Evolutionary conservation across 2,329 filamentous ascomycete species (phyloP).

Genomic region (Diaporthe amygdali): DNA sequence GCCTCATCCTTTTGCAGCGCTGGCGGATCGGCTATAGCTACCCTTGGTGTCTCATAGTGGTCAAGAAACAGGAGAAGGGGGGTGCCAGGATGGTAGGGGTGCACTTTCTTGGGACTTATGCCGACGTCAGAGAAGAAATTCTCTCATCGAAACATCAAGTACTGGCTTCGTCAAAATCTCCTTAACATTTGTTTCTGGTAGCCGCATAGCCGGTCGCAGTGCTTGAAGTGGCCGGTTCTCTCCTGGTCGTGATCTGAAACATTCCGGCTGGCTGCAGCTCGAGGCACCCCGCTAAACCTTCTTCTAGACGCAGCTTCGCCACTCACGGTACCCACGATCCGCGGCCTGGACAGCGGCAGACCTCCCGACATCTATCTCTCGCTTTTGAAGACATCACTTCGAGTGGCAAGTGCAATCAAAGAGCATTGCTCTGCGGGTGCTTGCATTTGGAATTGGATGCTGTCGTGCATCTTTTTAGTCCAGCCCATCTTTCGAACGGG

Average conservation of each 20-base stretch:
- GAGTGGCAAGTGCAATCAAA: not conserved
- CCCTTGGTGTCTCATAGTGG: slow-evolving; percentile 3
- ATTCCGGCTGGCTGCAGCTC: slow-evolving; percentile 1
- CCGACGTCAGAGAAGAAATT: slow-evolving; percentile 6
- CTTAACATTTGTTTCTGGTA: not conserved
- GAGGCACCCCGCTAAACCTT: not conserved
- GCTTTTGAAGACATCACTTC: not conserved
- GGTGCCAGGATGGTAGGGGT: slow-evolving; percentile 1
- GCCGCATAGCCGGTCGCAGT: not conserved
- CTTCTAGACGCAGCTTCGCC: not conserved
- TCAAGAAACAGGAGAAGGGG: slow-evolving; percentile 10
- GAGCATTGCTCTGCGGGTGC: not conserved
- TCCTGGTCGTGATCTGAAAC: slow-evolving; percentile 5
- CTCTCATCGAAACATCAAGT: slow-evolving; percentile 4
- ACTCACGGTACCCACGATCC: slow-evolving; percentile 1
- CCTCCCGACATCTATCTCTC: not conserved
- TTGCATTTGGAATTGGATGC: not conserved
- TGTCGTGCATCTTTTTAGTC: not conserved
- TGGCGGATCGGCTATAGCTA: not conserved
- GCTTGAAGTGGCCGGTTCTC: not conserved
- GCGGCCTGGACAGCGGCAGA: not conserved
- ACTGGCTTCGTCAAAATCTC: not conserved
- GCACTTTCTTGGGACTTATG: not conserved
- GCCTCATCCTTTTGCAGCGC: not conserved
- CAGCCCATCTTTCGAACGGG: not conserved